These are phyloP conservation scores for Amanita molliuscula DNA, from an alignment of 768 basidiomycete genomes.

Conservation along the genomic window DNA sequence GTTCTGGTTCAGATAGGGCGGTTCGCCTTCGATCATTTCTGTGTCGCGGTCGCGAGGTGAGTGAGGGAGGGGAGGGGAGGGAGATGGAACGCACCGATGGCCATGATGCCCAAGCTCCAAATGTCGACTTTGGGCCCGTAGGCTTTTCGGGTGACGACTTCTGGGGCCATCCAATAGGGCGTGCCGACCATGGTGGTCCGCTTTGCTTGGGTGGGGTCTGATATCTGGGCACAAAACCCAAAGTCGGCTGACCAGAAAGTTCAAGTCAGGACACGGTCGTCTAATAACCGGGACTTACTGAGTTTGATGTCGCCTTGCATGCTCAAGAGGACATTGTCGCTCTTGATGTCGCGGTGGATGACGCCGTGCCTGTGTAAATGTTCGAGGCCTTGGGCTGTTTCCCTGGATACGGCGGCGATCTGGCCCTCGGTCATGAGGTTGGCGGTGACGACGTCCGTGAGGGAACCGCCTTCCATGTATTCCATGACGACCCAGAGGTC, in stretches of 20 bases:
- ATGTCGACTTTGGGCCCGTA: constrained; percentile 99
- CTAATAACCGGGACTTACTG: too few relatives aligned
- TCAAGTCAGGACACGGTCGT: too few relatives aligned
- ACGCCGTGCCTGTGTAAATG: constrained; percentile 95
- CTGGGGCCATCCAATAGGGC: constrained; percentile 99
- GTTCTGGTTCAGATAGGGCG: constrained; percentile 93
- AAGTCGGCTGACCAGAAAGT: constrained; percentile 96
- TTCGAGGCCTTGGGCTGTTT: constrained; percentile 86
- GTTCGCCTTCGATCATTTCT: constrained; percentile 99
- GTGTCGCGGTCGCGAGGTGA: constrained; percentile 1
- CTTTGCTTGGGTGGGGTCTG: constrained; percentile 80
- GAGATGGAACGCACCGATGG: constrained; percentile 60
- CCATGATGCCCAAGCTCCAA: constrained; percentile 95
- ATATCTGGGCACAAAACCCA: constrained; percentile 97
- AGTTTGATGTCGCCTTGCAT: constrained; percentile 96
- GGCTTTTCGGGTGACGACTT: constrained; percentile 95
- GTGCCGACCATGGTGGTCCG: constrained; percentile 98
- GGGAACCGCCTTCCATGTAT: constrained; percentile 94
- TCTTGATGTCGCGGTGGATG: constrained; percentile 99
- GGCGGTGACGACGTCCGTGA: constrained; percentile 93
- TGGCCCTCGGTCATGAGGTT: constrained; percentile 98
- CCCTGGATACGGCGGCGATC: constrained; percentile 92
- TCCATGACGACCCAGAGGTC: constrained; percentile 99
- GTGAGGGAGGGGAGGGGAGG: neutral
- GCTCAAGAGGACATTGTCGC: constrained; percentile 90